These are phyloP conservation scores for Triticum monococcum DNA, from an alignment of 176 grass and related monocot genomes.

Conservation along the genomic window DNA sequence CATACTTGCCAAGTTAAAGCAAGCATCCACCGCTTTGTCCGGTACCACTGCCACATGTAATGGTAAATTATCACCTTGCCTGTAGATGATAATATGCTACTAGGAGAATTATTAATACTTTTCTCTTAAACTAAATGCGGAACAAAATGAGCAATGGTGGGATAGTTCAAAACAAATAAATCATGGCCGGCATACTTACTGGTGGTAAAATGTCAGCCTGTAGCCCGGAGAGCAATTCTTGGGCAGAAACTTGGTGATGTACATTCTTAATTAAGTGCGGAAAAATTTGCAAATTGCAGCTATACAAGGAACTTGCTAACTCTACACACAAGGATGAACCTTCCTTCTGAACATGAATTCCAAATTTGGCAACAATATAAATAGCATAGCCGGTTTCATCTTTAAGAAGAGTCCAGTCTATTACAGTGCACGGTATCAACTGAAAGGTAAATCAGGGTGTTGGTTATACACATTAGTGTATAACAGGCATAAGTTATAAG, in stretches of 20 bases:
- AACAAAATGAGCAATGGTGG: no score
- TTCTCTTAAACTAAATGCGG: not conserved
- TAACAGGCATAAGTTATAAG: not conserved
- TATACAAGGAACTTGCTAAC: not conserved
- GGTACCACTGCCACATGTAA: not conserved
- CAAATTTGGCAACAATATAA: not conserved
- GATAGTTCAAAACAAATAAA: not conserved
- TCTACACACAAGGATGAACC: not conserved
- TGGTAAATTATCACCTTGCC: not conserved
- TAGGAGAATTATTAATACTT: not conserved
- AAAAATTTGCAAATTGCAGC: not conserved
- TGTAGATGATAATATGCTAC: not conserved
- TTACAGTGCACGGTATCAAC: not conserved
- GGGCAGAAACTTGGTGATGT: not conserved
- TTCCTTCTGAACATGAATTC: conserved; percentile 8
- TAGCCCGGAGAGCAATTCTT: not conserved
- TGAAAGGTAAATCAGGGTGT: not conserved
- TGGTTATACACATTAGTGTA: not conserved
- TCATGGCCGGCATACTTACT: not conserved
- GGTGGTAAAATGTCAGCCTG: not conserved
- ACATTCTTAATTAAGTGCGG: not conserved
- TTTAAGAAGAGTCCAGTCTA: not conserved
- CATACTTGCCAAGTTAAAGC: not conserved
- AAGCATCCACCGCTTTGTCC: not conserved
- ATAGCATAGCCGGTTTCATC: not conserved